phyloP scores from a whole-genome alignment of 441 rosid species.

The Euphorbia celastroides region DNA sequence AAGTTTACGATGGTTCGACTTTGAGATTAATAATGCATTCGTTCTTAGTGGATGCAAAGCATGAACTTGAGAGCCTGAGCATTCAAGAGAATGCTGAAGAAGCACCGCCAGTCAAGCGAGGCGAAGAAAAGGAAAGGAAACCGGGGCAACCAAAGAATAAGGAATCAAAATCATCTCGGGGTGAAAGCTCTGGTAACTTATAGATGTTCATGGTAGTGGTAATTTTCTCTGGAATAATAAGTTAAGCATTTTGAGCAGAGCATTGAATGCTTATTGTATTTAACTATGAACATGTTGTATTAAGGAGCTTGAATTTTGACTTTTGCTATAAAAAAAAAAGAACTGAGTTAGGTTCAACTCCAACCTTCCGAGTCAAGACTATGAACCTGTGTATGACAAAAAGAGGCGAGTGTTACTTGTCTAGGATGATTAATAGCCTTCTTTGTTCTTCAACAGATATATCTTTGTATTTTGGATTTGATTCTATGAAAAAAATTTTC shows the following conservation, averaged over 20 bases:
- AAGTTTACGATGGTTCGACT: no score
- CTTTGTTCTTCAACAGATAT: no score
- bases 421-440: no score
- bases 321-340: no score
- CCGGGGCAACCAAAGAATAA: slow-evolving; percentile 20
- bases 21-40: no score
- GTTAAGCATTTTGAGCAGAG: neutral
- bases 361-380: no score
- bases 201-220: neutral
- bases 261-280: neutral
- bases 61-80: neutral
- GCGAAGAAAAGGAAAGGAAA: neutral
- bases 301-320: neutral
- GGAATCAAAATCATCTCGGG: neutral
- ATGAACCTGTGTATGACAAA: no score
- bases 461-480: no score
- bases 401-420: no score
- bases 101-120: slow-evolving; percentile 12
- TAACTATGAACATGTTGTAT: neutral
- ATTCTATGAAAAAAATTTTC: no score
- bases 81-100: neutral
- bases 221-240: neutral
- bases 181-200: slow-evolving; percentile 9
- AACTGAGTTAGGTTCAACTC: no score
- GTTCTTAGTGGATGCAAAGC: no score